Evolutionary conservation across 257 asterid genomes (phyloP).

Genomic region (Jacaranda mimosifolia): DNA sequence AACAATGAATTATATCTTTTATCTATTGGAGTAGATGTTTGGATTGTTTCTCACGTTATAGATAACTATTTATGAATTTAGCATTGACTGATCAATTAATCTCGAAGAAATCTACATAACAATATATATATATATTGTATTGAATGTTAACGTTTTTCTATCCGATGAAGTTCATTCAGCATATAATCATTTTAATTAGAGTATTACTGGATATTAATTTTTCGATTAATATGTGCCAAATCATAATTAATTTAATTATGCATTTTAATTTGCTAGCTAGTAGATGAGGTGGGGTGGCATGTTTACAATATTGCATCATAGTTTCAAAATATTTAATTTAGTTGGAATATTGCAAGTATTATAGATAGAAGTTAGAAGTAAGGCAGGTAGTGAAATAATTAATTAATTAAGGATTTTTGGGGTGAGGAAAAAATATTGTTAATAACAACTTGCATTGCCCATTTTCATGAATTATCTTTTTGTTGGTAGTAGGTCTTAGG

Average conservation of each 20-base stretch:
- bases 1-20: too few species aligned
- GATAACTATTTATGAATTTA: too few species aligned
- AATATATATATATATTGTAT: too few species aligned
- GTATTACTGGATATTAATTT: neutral
- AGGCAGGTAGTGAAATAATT: too few species aligned
- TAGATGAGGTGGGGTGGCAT: neutral
- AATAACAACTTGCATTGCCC: slow-evolving; percentile 21
- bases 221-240: neutral
- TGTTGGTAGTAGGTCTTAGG: too few species aligned
- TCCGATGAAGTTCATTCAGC: neutral
- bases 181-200: neutral
- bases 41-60: too few species aligned
- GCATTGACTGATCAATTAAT: too few species aligned
- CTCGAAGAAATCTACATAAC: too few species aligned
- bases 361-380: neutral
- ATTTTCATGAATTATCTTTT: neutral
- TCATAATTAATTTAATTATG: neutral
- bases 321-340: neutral
- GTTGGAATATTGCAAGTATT: neutral
- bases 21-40: too few species aligned
- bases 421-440: neutral
- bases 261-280: too few species aligned
- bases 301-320: neutral
- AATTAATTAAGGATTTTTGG: neutral
- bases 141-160: neutral